phyloP scores from a whole-genome alignment of 176 grass and related monocot genomes.

The Cymbopogon citratus region DNA sequence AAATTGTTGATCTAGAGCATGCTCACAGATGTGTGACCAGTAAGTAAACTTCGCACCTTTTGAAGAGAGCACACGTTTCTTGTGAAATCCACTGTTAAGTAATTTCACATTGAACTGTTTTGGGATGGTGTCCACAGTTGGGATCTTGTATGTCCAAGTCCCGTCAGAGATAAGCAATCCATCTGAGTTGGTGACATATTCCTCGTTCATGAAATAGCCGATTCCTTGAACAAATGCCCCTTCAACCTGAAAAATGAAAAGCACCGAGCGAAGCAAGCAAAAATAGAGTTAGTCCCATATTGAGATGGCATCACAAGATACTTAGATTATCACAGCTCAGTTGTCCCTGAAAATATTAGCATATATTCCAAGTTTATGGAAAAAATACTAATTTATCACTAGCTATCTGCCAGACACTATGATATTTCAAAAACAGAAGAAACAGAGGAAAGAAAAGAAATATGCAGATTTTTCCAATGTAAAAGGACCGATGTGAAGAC shows the following conservation, averaged over 20 bases:
- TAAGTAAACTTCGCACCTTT: slow-evolving; percentile 51
- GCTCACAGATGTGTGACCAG: neutral
- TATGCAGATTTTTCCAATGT: neutral
- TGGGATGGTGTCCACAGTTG: slow-evolving; percentile 80
- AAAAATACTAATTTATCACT: neutral
- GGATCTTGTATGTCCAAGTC: slow-evolving; percentile 97
- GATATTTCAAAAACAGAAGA: slow-evolving; percentile 6
- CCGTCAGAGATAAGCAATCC: slow-evolving; percentile 79
- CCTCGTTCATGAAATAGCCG: slow-evolving; percentile 81
- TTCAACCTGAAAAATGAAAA: slow-evolving; percentile 62
- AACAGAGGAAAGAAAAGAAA: neutral
- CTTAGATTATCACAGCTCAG: neutral
- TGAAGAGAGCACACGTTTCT: slow-evolving; percentile 83
- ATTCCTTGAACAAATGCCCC: slow-evolving; percentile 94
- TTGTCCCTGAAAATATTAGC: neutral
- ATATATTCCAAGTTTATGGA: neutral
- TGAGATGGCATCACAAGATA: neutral
- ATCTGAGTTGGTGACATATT: slow-evolving; percentile 61
- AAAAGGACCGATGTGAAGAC: neutral
- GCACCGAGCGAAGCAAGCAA: neutral
- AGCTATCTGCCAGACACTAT: neutral
- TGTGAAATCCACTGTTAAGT: slow-evolving; percentile 80
- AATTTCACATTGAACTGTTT: slow-evolving; percentile 89
- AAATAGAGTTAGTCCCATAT: neutral
- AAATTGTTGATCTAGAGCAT: neutral